Conservation (phyloP, 169 alveolate genomes). For the Haemoproteus tartakovskyi region DNA sequence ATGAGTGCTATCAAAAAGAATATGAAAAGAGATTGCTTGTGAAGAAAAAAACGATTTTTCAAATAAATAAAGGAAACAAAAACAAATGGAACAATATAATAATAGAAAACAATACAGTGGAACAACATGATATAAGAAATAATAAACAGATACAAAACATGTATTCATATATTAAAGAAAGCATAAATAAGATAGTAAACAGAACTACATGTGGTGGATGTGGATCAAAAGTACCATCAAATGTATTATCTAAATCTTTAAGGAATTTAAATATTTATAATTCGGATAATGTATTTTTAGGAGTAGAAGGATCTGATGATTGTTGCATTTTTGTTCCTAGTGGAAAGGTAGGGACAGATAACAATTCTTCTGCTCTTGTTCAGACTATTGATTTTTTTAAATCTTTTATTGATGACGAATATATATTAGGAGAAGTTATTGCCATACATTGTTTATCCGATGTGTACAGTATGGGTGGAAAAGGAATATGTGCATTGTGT, state of each 20-base stretch:
- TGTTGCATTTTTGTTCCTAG: conserved; percentile 65
- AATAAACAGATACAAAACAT: neutral
- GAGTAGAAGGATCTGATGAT: conserved; percentile 63
- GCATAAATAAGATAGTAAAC: conserved; percentile 56
- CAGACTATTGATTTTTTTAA: conserved; percentile 63
- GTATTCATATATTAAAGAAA: conserved; percentile 49
- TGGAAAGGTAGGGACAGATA: conserved; percentile 28
- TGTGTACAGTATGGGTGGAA: conserved; percentile 66
- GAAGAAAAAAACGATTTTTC: conserved; percentile 13
- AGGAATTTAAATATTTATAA: conserved; percentile 19
- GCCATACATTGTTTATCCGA: conserved; percentile 64
- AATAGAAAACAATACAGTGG: neutral
- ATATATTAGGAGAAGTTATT: conserved; percentile 53
- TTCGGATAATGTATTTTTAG: conserved; percentile 57
- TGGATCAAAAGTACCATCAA: conserved; percentile 65
- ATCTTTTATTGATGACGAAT: conserved; percentile 65
- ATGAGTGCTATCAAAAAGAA: conserved; percentile 17
- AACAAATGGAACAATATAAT: neutral
- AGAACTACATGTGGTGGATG: conserved; percentile 67
- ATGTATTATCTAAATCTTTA: conserved; percentile 50
- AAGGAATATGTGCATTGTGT: conserved; percentile 54
- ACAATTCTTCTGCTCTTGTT: conserved; percentile 58
- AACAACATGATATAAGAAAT: neutral
- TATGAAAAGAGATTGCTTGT: conserved; percentile 47
- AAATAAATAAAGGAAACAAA: neutral